These are phyloP conservation scores for Beauveria sp. DNA, from an alignment of 2,329 filamentous ascomycete species.

Conservation along the genomic window DNA sequence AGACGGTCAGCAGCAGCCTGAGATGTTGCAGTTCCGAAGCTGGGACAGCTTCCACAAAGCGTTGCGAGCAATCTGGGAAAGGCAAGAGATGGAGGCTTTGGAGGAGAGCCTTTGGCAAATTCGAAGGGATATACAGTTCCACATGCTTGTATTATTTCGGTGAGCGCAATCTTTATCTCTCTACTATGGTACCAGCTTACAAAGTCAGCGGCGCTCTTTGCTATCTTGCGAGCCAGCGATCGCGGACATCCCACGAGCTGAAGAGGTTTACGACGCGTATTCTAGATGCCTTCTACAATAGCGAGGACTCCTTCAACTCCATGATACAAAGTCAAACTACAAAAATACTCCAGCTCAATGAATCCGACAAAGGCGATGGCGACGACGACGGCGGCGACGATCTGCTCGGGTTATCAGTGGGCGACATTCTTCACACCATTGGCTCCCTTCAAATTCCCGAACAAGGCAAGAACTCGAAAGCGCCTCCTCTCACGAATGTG, in stretches of 20 bases:
- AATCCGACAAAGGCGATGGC: not conserved
- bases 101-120: not conserved
- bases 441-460: not conserved
- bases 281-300: not conserved
- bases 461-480: not conserved
- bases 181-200: not conserved
- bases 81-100: not conserved
- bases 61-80: not conserved
- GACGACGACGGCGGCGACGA: not conserved
- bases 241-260: not conserved
- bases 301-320: not conserved
- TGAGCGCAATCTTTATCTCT: not conserved
- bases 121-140: not conserved
- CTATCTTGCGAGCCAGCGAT: not conserved
- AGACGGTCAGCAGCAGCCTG: not conserved
- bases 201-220: not conserved
- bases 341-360: not conserved
- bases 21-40: not conserved
- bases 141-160: not conserved
- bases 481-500: not conserved
- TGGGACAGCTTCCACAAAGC: not conserved
- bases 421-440: not conserved
- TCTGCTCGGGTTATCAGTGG: not conserved
- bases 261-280: not conserved
- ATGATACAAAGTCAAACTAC: not conserved